Conservation (phyloP, 2,329 filamentous ascomycete genomes). For the Kalmusia sp. region DNA sequence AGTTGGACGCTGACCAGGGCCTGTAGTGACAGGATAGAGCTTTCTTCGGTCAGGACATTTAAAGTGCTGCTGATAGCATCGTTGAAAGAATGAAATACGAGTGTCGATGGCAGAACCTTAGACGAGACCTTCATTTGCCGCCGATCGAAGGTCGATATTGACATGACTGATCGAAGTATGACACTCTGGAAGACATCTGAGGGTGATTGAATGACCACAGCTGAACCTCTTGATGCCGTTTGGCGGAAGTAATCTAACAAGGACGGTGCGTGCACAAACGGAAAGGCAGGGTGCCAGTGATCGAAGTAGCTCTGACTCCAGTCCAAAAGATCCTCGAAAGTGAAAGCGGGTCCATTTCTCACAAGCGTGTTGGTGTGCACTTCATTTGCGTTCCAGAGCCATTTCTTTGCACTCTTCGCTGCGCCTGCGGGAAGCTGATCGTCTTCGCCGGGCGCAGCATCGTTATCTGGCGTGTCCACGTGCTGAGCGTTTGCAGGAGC, state of each 20-base stretch:
- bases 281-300: constrained; percentile 35
- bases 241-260: constrained; percentile 26
- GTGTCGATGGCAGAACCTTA: constrained; percentile 16
- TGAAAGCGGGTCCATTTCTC: constrained; percentile 7
- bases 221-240: constrained; percentile 7
- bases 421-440: constrained; percentile 27
- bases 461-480: constrained; percentile 24
- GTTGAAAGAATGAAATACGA: constrained; percentile 28
- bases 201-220: constrained; percentile 2
- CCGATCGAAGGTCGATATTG: constrained; percentile 29
- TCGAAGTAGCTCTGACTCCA: constrained; percentile 38
- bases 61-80: constrained; percentile 27
- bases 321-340: constrained; percentile 30
- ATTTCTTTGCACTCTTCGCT: constrained; percentile 27
- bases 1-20: constrained; percentile 31
- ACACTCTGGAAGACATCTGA: constrained; percentile 20
- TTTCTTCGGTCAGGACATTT: constrained; percentile 26
- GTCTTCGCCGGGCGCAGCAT: constrained; percentile 27
- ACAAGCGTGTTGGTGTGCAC: constrained; percentile 9
- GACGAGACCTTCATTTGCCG: constrained; percentile 18
- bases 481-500: constrained; percentile 2
- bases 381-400: constrained; percentile 26
- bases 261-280: constrained; percentile 31
- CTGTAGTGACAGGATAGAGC: constrained; percentile 30
- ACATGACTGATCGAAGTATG: constrained; percentile 31